Conservation (phyloP, 192 early-diverging fungal species). For the Cetraspora pellucida region DNA sequence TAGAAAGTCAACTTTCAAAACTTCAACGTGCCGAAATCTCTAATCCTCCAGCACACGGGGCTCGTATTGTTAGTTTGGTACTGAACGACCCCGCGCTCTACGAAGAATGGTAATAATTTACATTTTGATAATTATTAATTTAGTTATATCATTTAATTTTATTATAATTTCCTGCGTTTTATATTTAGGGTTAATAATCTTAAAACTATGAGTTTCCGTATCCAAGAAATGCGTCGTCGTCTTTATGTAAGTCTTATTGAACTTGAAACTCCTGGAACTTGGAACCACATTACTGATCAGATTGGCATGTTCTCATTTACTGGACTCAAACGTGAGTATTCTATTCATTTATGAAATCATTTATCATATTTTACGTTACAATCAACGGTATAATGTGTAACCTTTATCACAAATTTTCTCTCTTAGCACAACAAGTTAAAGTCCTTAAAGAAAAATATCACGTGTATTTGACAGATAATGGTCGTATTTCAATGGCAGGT, state of each 20-base stretch:
- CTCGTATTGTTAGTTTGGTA: conserved; percentile 81
- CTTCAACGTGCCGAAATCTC: conserved; percentile 85
- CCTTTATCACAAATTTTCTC: neutral
- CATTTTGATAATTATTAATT: conserved; percentile 16
- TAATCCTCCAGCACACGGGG: conserved; percentile 89
- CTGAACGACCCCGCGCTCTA: conserved; percentile 81
- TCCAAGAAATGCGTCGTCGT: conserved; percentile 82
- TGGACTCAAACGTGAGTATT: conserved; percentile 66
- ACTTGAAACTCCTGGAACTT: conserved; percentile 86
- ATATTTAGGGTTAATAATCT: conserved; percentile 54
- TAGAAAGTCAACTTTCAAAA: conserved; percentile 83
- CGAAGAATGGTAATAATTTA: conserved; percentile 71
- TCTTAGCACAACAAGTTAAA: conserved; percentile 67
- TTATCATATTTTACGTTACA: neutral
- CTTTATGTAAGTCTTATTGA: conserved; percentile 66
- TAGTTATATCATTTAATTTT: neutral
- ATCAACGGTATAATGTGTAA: no score
- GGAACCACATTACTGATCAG: conserved; percentile 95
- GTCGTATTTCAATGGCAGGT: conserved; percentile 95
- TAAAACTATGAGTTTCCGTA: conserved; percentile 85
- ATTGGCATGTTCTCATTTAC: conserved; percentile 99
- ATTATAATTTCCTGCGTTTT: neutral
- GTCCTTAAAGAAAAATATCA: conserved; percentile 84
- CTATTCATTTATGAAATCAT: neutral
- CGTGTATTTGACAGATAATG: conserved; percentile 92